Base-by-base conservation (phyloP, 305 asterid genomes). In the Fraxinus sp. region DNA sequence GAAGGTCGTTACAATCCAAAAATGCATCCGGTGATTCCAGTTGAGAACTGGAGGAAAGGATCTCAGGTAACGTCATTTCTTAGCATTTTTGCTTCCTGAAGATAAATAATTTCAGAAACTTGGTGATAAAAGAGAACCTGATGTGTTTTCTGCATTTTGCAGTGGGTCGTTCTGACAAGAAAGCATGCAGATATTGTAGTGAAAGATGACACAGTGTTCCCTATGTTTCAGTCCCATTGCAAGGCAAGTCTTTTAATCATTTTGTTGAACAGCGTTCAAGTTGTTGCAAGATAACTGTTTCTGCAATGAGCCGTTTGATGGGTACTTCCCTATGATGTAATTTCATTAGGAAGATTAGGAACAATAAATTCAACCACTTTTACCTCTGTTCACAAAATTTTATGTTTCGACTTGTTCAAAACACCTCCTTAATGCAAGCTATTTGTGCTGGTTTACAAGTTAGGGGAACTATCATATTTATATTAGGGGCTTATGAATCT, bases 151-250 rank as follows among this genome's bases (percentile, higher is more conserved):
- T 84, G 64, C 80, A 64, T 87, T 88, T 87, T 84, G 89, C 93
- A 96, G 98, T 96, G 99, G 99, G 98, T 89, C 81, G 97, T 93
- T 83, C 87, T 96, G 83, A 96, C 91, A 84, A 91, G 97, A 90
- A 94, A 94, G 86, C 99, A 96, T 84, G 98, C 98, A 7, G 87
- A 90, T 86, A 82, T 88, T 89, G 93, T 93, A 36, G 92, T 91
- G 87, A 89, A 91, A 79, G 99, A 96, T 83, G 89, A 94, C 78
- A 85, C 87, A 72, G 92, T 94, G 57, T 92, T 94, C 87, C 97
- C 96, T 57, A 86, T 89, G 85, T 96, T 94, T 88, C 97, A 91
- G 87, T 80, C 77, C 88, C 97, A 96, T 86, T 96, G 99, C 97
- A 90, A 92, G 98, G 99, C 89, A 87, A 89, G 97, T 85, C 64